phyloP scores from a whole-genome alignment of 2,329 filamentous ascomycete genomes.

The Aspergillus ochraceus region DNA sequence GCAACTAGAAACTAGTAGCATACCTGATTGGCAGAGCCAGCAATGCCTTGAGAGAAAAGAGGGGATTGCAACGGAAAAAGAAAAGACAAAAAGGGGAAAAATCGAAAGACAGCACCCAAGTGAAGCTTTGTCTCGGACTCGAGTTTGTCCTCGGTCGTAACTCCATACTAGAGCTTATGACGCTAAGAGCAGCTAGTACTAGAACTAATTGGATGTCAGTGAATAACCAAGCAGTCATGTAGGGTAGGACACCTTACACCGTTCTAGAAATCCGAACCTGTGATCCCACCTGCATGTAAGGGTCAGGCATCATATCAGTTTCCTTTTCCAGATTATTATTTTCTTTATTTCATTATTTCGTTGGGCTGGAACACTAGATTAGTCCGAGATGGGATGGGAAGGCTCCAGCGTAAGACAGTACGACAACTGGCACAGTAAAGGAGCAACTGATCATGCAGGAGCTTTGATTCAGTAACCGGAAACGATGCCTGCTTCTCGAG shows the following conservation, averaged over 20 bases:
- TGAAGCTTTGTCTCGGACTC: constrained; percentile 5
- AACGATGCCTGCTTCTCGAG: constrained; percentile 21
- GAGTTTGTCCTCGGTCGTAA: constrained; percentile 12
- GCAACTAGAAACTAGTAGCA: constrained; percentile 24
- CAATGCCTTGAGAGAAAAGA: constrained; percentile 14
- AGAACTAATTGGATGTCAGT: constrained; percentile 22
- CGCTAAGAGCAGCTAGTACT: constrained; percentile 13
- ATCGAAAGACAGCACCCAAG: neutral
- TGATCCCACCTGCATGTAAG: constrained; percentile 8
- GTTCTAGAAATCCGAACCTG: neutral
- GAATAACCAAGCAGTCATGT: constrained; percentile 12
- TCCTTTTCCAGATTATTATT: constrained; percentile 2
- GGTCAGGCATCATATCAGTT: neutral
- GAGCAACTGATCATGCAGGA: constrained; percentile 32
- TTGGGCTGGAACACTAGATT: constrained; percentile 20
- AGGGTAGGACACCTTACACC: constrained; percentile 17
- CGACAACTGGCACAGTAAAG: constrained; percentile 38
- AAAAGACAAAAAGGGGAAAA: constrained; percentile 9
- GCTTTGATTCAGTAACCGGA: constrained; percentile 30
- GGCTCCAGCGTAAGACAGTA: constrained; percentile 30
- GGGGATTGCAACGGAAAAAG: constrained; percentile 3
- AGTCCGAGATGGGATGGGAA: constrained; percentile 3
- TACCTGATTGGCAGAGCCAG: constrained; percentile 15
- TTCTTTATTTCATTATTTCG: constrained; percentile 15
- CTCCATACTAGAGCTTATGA: constrained; percentile 19